Base-by-base conservation (phyloP, 805 yeast species). In the Kregervanrija pseudodelftensis region DNA sequence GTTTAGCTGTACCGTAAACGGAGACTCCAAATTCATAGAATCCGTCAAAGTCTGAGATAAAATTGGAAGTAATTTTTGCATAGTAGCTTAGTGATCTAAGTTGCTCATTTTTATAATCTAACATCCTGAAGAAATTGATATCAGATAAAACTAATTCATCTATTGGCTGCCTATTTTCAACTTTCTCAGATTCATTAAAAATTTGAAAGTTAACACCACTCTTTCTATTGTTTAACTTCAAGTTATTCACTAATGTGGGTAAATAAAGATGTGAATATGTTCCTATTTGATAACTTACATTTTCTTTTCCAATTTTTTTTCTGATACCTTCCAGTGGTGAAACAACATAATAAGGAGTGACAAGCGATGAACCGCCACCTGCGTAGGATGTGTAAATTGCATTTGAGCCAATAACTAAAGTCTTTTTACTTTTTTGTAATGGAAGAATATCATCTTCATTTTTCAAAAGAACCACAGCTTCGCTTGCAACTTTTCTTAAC, bases 311-410 rank as follows among this genome's bases (percentile, higher is more conserved):
- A 5, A 56, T 10, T 38, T 55, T 54, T 12, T 58, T 49, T 5
- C 45, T n/a, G 30, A 56, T 39, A 22, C 54, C 50, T 3, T 50
- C 49, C 14, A 33, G 51, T 5, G 53, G 48, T n/a, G 48, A 46
- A 17, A 49, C 43, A 11, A 46, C 47, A 33, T 55, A 53, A 40
- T 57, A 53, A 10, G 66, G 59, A 14, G 38, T 46, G 40, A 55
- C 39, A 8, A 77, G 64, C 33, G 83, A 82, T 15, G 82, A 77
- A 8, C 85, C 85, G 49, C 85, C 85, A 46, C 85, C 84, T 17
- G 77, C 72, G 48, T 66, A 73, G 28, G 30, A 42, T 8, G 46
- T 39, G 35, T 72, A 69, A 7, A 77, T 65, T 28, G 77, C 82
- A 49, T 74, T 76, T 33, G 83, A 82, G 3, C 85, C 86, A 53